phyloP scores from a whole-genome alignment of 2,329 filamentous ascomycete genomes.

The Passalora sequoiae region DNA sequence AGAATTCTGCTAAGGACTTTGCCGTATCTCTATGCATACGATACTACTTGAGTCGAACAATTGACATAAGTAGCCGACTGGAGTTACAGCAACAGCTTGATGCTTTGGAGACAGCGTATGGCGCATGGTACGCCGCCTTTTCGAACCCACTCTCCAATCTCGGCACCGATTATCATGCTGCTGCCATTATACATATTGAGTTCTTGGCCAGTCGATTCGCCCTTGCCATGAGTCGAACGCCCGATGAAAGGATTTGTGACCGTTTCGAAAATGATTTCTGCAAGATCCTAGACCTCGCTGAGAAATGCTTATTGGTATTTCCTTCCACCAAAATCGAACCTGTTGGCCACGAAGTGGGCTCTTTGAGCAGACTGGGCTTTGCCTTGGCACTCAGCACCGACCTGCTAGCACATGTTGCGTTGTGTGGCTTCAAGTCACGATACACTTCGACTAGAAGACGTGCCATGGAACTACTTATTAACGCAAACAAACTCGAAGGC shows the following conservation, averaged over 20 bases:
- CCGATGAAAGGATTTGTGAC: conserved; percentile 4
- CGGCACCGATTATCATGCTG: background rate
- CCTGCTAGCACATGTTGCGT: conserved; percentile 1
- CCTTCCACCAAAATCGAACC: background rate
- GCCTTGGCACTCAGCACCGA: conserved; percentile 9
- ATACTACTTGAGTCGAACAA: conserved; percentile 3
- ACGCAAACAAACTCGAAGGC: conserved; percentile 4
- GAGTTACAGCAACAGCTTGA: background rate
- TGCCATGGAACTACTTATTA: conserved; percentile 5
- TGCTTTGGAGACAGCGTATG: conserved; percentile 1
- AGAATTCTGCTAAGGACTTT: background rate
- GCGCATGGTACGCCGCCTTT: conserved; percentile 3
- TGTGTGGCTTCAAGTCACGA: conserved; percentile 7
- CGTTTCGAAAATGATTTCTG: conserved; percentile 3
- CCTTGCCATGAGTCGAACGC: background rate
- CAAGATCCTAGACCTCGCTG: conserved; percentile 6
- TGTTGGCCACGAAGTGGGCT: background rate
- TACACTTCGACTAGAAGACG: background rate
- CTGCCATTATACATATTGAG: conserved; percentile 2
- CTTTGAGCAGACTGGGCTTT: conserved; percentile 4
- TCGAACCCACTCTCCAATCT: background rate
- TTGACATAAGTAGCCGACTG: conserved; percentile 2
- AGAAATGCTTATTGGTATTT: conserved; percentile 4
- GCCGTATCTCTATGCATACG: conserved; percentile 2
- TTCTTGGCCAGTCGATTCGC: conserved; percentile 1